These are phyloP conservation scores for Rhododendron ovatum DNA, from an alignment of 148 eudicot species.

Conservation along the genomic window DNA sequence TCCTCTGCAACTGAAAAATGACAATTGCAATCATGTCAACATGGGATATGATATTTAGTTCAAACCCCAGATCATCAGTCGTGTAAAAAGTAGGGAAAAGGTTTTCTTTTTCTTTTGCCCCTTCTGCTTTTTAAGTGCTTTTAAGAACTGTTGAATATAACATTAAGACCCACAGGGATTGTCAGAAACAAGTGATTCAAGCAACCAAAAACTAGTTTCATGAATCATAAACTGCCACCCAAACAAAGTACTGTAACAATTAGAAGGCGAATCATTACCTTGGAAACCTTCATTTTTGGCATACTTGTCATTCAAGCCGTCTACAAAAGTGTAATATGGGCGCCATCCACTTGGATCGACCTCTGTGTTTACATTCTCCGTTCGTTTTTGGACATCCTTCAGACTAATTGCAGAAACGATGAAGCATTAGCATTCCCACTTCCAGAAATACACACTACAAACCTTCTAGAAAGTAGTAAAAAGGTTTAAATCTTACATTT, in stretches of 20 bases:
- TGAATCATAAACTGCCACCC: not conserved
- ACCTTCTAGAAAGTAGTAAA: not conserved
- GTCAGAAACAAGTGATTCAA: not conserved
- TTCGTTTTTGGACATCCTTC: conserved; percentile 56
- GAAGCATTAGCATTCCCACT: conserved; percentile 3
- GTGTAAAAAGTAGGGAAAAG: not conserved
- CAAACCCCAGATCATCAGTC: not conserved
- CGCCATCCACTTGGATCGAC: conserved; percentile 96
- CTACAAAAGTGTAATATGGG: conserved; percentile 63
- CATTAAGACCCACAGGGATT: not conserved
- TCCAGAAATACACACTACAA: not conserved
- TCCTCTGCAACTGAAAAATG: conserved; percentile 47
- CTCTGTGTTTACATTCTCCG: conserved; percentile 69
- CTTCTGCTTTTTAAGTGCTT: not conserved
- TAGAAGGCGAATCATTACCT: conserved; percentile 25
- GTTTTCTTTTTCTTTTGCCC: not conserved
- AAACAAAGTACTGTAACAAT: not conserved
- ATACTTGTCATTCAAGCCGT: conserved; percentile 66
- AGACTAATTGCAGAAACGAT: conserved; percentile 35
- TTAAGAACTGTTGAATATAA: not conserved
- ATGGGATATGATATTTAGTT: not conserved
- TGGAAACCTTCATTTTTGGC: conserved; percentile 63
- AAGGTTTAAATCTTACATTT: conserved; percentile 53
- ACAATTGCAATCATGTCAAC: conserved; percentile 17
- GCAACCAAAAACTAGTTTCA: not conserved